Evolutionary conservation across 2,329 filamentous ascomycete species (phyloP).

Genomic region (Hypoxylon sp.): DNA sequence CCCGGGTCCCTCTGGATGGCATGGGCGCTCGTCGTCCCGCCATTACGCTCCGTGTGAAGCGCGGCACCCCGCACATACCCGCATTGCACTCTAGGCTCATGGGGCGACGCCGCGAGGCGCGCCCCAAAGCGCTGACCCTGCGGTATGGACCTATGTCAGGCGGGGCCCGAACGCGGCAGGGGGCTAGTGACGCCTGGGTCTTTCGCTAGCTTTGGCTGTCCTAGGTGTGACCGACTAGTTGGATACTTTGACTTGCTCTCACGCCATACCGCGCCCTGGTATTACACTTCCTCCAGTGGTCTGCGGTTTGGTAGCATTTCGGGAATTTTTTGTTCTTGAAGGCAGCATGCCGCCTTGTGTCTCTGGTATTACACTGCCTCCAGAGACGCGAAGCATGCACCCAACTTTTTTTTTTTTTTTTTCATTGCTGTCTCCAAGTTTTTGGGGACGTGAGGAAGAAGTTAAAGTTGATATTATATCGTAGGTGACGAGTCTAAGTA

Average conservation of each 20-base stretch:
- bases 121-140: constrained; percentile 29
- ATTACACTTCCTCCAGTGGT: constrained; percentile 4
- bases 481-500: not conserved
- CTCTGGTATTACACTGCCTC: constrained; percentile 33
- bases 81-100: constrained; percentile 34
- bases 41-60: constrained; percentile 34
- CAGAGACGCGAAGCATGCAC: constrained; percentile 14
- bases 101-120: too few relatives aligned
- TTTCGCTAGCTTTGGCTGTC: constrained; percentile 38
- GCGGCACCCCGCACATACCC: not conserved
- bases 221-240: constrained; percentile 13
- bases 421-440: constrained; percentile 28
- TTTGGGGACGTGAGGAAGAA: constrained; percentile 30
- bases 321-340: constrained; percentile 15
- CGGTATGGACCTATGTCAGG: too few relatives aligned
- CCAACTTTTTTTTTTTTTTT: constrained; percentile 27
- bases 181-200: constrained; percentile 35
- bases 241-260: not conserved
- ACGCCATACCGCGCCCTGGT: constrained; percentile 3
- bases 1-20: not conserved
- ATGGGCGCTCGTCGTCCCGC: too few relatives aligned
- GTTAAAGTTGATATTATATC: not conserved
- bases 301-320: not conserved
- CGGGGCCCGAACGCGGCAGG: constrained; percentile 36
- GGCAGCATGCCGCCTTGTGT: constrained; percentile 7